phyloP scores from a whole-genome alignment of 345 rosid genomes.

The Passiflora organensis region DNA sequence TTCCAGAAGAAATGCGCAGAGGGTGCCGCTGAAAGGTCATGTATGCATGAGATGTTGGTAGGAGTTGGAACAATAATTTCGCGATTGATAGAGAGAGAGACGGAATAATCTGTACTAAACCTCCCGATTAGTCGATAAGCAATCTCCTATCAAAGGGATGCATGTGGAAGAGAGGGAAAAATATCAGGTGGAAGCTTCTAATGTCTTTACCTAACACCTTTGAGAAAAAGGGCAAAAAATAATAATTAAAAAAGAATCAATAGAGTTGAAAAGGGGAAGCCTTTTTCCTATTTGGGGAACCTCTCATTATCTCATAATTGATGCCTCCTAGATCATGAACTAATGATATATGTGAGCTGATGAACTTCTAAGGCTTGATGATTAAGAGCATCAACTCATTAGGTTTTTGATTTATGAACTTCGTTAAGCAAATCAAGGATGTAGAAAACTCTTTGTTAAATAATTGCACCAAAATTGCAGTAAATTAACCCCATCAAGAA shows the following conservation, averaged over 20 bases:
- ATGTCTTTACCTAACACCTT: slow-evolving; percentile 46
- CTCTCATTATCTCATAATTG: too few relatives aligned
- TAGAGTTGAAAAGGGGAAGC: slow-evolving; percentile 16
- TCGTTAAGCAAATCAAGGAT: too few relatives aligned
- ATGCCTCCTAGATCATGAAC: too few relatives aligned
- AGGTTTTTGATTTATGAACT: too few relatives aligned
- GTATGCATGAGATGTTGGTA: slow-evolving; percentile 50
- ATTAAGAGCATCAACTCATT: too few relatives aligned
- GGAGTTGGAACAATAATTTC: slow-evolving; percentile 17
- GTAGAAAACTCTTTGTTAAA: too few relatives aligned
- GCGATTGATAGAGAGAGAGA: slow-evolving; percentile 9
- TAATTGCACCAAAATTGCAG: too few relatives aligned
- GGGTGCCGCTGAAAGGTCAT: slow-evolving; percentile 6
- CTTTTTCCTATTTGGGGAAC: slow-evolving; percentile 3
- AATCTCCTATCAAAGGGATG: slow-evolving; percentile 6
- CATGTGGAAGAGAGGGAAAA: background rate
- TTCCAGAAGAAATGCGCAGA: too few relatives aligned
- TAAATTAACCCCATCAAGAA: too few relatives aligned
- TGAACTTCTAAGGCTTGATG: too few relatives aligned
- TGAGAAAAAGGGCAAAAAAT: slow-evolving; percentile 17
- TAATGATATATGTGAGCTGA: too few relatives aligned
- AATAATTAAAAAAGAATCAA: background rate
- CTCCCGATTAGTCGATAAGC: background rate
- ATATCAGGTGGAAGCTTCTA: slow-evolving; percentile 42
- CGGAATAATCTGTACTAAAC: background rate